Conservation (phyloP, 306 rosid species). For the Canavalia gladiata region DNA sequence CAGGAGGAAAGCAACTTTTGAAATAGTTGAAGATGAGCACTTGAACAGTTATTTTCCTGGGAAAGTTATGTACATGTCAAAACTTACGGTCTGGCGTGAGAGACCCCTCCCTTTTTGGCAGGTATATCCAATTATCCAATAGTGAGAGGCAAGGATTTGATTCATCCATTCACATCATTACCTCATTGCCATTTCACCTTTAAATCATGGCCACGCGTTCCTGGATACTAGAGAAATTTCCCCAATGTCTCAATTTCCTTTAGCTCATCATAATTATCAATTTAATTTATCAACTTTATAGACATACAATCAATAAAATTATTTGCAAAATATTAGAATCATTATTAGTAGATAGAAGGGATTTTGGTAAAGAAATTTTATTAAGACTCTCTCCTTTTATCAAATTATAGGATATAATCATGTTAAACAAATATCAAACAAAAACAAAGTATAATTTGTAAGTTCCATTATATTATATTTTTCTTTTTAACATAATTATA, state of each 20-base stretch:
- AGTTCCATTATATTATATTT: no score
- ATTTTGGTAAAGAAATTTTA: not conserved
- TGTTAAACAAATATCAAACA: no score
- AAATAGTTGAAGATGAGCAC: slow-evolving; percentile 17
- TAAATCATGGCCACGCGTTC: slow-evolving; percentile 36
- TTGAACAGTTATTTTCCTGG: slow-evolving; percentile 49
- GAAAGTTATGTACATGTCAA: slow-evolving; percentile 37
- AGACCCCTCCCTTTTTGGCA: not conserved
- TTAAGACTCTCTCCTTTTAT: not conserved
- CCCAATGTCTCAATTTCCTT: not conserved
- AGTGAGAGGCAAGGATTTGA: slow-evolving; percentile 21
- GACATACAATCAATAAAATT: not conserved
- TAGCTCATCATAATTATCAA: not conserved
- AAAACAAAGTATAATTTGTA: no score
- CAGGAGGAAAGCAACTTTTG: slow-evolving; percentile 27
- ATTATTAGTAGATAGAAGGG: not conserved
- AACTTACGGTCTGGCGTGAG: slow-evolving; percentile 39
- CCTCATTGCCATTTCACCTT: slow-evolving; percentile 20
- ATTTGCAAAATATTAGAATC: not conserved
- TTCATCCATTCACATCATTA: not conserved
- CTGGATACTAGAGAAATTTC: not conserved
- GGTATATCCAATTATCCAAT: slow-evolving; percentile 41
- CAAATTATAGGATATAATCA: not conserved
- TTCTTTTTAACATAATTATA: no score
- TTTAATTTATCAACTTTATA: not conserved